Evolutionary conservation across 108 stramenopile genomes (phyloP).

Genomic region (Chaetoceros muelleri): DNA sequence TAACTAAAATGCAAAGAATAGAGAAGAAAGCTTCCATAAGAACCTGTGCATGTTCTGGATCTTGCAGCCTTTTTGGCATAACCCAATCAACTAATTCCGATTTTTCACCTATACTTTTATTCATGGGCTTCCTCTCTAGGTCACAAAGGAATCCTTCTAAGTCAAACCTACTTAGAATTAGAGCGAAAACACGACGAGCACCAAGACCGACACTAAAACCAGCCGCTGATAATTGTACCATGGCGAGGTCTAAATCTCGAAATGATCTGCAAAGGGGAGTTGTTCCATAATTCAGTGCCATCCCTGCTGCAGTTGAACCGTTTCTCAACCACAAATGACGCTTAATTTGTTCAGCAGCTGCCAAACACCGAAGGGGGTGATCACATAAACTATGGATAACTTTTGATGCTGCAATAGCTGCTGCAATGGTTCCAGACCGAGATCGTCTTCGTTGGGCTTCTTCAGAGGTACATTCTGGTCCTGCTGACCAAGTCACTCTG

Average conservation of each 20-base stretch:
- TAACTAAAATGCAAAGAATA: slow-evolving; percentile 70
- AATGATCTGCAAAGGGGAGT: slow-evolving; percentile 76
- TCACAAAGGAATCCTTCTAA: slow-evolving; percentile 82
- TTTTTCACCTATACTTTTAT: slow-evolving; percentile 15
- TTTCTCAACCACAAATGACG: slow-evolving; percentile 83
- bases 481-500: slow-evolving; percentile 77
- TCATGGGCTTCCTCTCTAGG: slow-evolving; percentile 47
- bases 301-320: slow-evolving; percentile 65
- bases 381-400: slow-evolving; percentile 78
- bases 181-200: slow-evolving; percentile 56
- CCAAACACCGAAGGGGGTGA: slow-evolving; percentile 79
- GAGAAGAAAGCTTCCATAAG: slow-evolving; percentile 77
- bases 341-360: slow-evolving; percentile 79
- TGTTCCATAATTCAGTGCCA: slow-evolving; percentile 79
- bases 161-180: slow-evolving; percentile 67
- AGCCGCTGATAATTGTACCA: slow-evolving; percentile 78
- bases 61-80: slow-evolving; percentile 70
- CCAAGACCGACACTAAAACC: slow-evolving; percentile 79
- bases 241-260: slow-evolving; percentile 69
- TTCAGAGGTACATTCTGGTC: slow-evolving; percentile 66
- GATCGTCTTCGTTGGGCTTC: slow-evolving; percentile 70
- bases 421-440: slow-evolving; percentile 52
- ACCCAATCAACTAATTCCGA: slow-evolving; percentile 40
- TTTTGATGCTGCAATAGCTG: slow-evolving; percentile 75
- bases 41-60: slow-evolving; percentile 69